These are phyloP conservation scores for Sarcodon aspratus DNA, from an alignment of 768 basidiomycete genomes.

Conservation along the genomic window DNA sequence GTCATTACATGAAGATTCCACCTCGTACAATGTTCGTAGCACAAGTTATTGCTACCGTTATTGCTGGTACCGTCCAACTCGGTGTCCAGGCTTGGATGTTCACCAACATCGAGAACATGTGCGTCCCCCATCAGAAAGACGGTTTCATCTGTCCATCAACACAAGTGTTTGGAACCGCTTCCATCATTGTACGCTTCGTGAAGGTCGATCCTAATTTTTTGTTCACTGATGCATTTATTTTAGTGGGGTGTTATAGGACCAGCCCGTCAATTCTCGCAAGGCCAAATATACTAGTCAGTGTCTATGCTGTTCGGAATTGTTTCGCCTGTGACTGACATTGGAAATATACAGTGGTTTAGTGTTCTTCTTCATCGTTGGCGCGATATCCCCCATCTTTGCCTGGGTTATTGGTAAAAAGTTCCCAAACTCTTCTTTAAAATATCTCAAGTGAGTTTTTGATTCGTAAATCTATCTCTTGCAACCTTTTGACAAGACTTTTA, in stretches of 20 bases:
- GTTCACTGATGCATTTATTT: too few relatives aligned
- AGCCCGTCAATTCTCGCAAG: conserved; percentile 52
- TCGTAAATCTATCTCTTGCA: conserved; percentile 9
- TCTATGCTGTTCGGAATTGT: background rate
- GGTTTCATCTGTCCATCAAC: conserved; percentile 64
- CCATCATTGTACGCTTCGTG: conserved; percentile 31
- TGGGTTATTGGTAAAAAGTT: conserved; percentile 46
- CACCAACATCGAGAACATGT: conserved; percentile 54
- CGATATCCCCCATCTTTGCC: conserved; percentile 42
- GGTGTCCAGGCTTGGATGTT: conserved; percentile 75
- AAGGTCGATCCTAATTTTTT: too few relatives aligned
- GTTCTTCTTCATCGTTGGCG: conserved; percentile 74
- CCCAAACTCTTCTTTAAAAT: conserved; percentile 61
- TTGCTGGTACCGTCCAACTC: conserved; percentile 66
- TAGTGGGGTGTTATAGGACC: conserved; percentile 66
- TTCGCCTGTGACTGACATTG: conserved; percentile 1
- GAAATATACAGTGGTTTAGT: conserved; percentile 25
- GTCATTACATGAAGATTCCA: conserved; percentile 61
- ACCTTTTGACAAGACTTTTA: conserved; percentile 5
- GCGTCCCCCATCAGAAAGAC: conserved; percentile 37
- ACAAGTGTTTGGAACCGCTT: conserved; percentile 69
- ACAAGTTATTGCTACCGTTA: conserved; percentile 54
- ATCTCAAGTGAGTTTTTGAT: conserved; percentile 17
- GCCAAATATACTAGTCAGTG: conserved; percentile 44
- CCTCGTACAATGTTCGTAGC: conserved; percentile 63